Conservation (phyloP, 371 early-diverging fungal genomes). For the Rhizomucor miehei region DNA sequence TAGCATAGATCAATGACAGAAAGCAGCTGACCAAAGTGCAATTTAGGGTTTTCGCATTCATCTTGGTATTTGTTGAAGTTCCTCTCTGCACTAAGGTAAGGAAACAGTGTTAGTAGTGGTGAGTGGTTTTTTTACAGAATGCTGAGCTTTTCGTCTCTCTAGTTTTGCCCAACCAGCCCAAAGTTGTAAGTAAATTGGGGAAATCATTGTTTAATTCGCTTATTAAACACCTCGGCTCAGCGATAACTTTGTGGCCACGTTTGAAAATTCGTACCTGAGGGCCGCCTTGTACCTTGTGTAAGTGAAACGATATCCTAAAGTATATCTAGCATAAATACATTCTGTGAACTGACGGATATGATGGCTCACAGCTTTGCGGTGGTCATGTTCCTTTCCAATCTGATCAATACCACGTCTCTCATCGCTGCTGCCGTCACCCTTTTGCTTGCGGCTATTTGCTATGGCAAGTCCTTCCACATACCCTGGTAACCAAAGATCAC, state of each 20-base stretch:
- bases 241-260: conserved; percentile 34
- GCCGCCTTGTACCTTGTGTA: conserved; percentile 36
- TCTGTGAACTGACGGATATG: not conserved
- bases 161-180: conserved; percentile 48
- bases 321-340: not conserved
- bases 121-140: too few relatives aligned
- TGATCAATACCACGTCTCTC: conserved; percentile 24
- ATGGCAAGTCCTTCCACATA: conserved; percentile 24
- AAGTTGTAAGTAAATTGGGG: conserved; percentile 41
- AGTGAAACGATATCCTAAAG: conserved; percentile 7
- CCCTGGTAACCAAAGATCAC: not conserved
- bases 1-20: too few relatives aligned
- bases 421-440: conserved; percentile 34
- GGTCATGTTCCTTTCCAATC: conserved; percentile 40
- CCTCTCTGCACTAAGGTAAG: conserved; percentile 41
- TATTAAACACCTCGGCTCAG: too few relatives aligned
- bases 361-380: conserved; percentile 24
- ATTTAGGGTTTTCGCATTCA: conserved; percentile 40
- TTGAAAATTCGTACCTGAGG: conserved; percentile 39
- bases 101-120: too few relatives aligned
- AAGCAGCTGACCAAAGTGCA: not conserved
- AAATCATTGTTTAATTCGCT: too few relatives aligned
- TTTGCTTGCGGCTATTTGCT: conserved; percentile 30
- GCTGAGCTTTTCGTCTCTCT: too few relatives aligned
- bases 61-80: conserved; percentile 45